Conservation (phyloP, 352 stramenopile species). For the Globisporangium spiculum region DNA sequence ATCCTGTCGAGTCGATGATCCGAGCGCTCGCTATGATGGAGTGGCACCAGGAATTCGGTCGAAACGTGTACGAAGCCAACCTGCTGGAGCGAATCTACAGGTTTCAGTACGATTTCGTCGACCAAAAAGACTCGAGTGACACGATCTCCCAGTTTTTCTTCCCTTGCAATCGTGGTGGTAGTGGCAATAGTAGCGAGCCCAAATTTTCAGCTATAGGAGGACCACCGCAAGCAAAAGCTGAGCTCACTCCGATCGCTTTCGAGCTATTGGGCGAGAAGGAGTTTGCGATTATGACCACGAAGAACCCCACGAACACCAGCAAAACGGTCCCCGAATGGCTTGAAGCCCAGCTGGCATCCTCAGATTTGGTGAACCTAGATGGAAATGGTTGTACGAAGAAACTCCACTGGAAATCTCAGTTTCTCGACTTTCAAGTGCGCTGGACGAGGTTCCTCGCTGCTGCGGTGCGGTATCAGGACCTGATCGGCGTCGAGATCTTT, state of each 20-base stretch:
- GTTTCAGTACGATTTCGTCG: conserved; percentile 43
- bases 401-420: conserved; percentile 5
- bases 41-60: conserved; percentile 37
- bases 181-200: not conserved
- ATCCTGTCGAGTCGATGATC: conserved; percentile 16
- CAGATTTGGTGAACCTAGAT: conserved; percentile 4
- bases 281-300: conserved; percentile 6
- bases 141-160: conserved; percentile 31
- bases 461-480: conserved; percentile 35
- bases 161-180: not conserved
- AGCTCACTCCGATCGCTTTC: not conserved
- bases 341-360: conserved; percentile 17
- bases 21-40: conserved; percentile 27
- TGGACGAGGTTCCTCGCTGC: conserved; percentile 28
- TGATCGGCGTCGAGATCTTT: conserved; percentile 35
- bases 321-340: conserved; percentile 40
- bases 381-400: not conserved
- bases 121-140: conserved; percentile 22
- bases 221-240: not conserved
- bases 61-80: conserved; percentile 37
- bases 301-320: not conserved
- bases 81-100: conserved; percentile 39
- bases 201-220: not conserved
- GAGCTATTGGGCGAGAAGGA: conserved; percentile 10
- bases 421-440: conserved; percentile 28